phyloP scores from a whole-genome alignment of 192 early-diverging fungal species.

The Dissophora globulifera region DNA sequence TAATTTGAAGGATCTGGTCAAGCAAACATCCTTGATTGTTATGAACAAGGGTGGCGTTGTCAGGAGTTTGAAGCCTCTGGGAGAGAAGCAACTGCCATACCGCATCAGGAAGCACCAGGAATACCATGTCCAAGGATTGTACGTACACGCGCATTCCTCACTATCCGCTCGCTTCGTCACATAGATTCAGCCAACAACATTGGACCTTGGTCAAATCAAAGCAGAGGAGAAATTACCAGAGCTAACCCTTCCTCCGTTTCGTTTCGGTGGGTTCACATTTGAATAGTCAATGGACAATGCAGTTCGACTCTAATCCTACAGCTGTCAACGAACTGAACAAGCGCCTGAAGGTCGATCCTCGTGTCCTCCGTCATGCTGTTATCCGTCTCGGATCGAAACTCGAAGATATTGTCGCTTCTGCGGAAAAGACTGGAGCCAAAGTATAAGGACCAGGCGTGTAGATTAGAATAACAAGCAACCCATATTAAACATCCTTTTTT shows the following conservation, averaged over 20 bases:
- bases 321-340: slow-evolving; percentile 69
- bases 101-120: slow-evolving; percentile 92
- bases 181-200: too few species aligned
- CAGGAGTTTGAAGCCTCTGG: slow-evolving; percentile 81
- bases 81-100: slow-evolving; percentile 77
- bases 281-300: slow-evolving; percentile 78
- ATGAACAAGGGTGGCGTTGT: slow-evolving; percentile 90
- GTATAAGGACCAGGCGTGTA: slow-evolving; percentile 18
- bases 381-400: slow-evolving; percentile 76
- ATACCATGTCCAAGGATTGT: slow-evolving; percentile 74
- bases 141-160: too few species aligned
- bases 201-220: too few species aligned
- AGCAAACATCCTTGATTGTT: slow-evolving; percentile 78
- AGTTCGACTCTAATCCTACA: slow-evolving; percentile 79
- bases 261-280: slow-evolving; percentile 2
- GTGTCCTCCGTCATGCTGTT: slow-evolving; percentile 78
- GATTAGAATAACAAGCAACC: too few species aligned
- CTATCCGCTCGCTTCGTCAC: too few species aligned
- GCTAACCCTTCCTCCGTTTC: neutral
- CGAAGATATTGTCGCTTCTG: slow-evolving; percentile 62
- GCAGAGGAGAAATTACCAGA: too few species aligned
- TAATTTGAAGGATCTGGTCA: slow-evolving; percentile 77
- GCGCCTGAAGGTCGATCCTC: slow-evolving; percentile 72
- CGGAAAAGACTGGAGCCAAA: slow-evolving; percentile 58
- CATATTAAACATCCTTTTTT: too few species aligned